Evolutionary conservation across 2,329 filamentous ascomycete genomes (phyloP), one percentile per base, ranked within the genome.

Genomic region (Balansia obtecta): DNA sequence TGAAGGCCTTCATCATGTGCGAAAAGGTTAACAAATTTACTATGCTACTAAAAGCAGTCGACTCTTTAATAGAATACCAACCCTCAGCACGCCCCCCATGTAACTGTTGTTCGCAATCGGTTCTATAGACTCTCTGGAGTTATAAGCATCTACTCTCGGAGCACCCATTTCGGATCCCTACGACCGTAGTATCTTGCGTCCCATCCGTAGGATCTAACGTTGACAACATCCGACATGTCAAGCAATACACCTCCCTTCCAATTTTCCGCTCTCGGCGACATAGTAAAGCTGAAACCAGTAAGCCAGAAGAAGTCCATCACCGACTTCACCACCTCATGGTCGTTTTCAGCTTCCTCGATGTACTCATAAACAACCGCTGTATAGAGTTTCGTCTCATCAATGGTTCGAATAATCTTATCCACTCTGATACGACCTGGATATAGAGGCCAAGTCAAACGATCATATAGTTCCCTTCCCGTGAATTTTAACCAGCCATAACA

Each of bases 401-500:
- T 16, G 3, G 8, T 15, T 27, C 45, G 45, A 18, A 18, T 16
- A 9, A 16, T 15, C 45, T 46, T 47, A 0, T 38, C 45, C 1
- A 46, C 32, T 46, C 27, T 18, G 4, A 46, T 38, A 2, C 2
- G 33, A 9, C 32, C 32, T 15, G 45, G 45, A 0, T 18, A 0
- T 22, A 46, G 18, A 11, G 11, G 13, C n/a, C 8, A 5, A 11
- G 45, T 32, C 33, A 46, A 22, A 13, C 13, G 33, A 9, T 18
- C 10, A 15, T 2, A 1, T 33, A 46, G 22, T 38, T 46, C n/a
- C 22, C 16, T 13, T 8, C 45, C 45, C 6, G 45, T 47, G 22
- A 47, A 47, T 41, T 32, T 18, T n/a, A 47, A 16, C 45, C 45
- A 47, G 34, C 45, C 45, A 15, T 47, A 47, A 2, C 45, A 47